phyloP scores from a whole-genome alignment of 208 protist species.

The Spongospora subterranea region DNA sequence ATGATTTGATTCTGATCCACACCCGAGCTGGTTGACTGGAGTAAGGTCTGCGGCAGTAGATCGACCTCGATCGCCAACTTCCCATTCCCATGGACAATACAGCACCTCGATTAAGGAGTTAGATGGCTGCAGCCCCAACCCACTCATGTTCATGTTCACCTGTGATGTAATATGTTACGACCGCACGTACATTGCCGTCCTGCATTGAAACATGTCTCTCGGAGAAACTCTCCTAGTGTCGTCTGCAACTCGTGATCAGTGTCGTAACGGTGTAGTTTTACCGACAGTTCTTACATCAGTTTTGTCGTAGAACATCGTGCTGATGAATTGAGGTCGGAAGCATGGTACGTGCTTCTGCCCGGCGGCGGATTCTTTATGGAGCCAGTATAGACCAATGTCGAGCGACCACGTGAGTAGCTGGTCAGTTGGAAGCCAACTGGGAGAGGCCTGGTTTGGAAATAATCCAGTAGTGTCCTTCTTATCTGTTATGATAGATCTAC shows the following conservation, averaged over 20 bases:
- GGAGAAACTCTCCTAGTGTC: conserved; percentile 24
- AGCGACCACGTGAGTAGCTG: not conserved
- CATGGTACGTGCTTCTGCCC: not conserved
- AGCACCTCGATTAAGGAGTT: not conserved
- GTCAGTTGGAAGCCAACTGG: not conserved
- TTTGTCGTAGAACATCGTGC: not conserved
- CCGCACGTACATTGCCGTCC: not conserved
- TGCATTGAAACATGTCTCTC: conserved; percentile 5
- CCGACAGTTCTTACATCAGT: not conserved
- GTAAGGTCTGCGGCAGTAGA: conserved; percentile 12
- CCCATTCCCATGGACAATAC: conserved; percentile 25
- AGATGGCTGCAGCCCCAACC: not conserved
- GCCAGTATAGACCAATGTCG: conserved; percentile 11
- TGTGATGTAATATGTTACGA: not conserved
- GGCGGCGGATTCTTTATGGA: not conserved
- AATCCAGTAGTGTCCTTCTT: not conserved
- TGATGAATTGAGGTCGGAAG: not conserved
- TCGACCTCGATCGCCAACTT: conserved; percentile 49
- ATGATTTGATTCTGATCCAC: not conserved
- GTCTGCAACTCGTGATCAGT: not conserved
- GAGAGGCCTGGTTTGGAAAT: not conserved
- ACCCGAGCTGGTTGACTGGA: not conserved
- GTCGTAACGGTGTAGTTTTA: not conserved
- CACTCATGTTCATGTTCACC: not conserved
- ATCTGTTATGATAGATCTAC: too few relatives aligned